Evolutionary conservation across 768 basidiomycete species (phyloP).

Genomic region (Naematelia encephala): DNA sequence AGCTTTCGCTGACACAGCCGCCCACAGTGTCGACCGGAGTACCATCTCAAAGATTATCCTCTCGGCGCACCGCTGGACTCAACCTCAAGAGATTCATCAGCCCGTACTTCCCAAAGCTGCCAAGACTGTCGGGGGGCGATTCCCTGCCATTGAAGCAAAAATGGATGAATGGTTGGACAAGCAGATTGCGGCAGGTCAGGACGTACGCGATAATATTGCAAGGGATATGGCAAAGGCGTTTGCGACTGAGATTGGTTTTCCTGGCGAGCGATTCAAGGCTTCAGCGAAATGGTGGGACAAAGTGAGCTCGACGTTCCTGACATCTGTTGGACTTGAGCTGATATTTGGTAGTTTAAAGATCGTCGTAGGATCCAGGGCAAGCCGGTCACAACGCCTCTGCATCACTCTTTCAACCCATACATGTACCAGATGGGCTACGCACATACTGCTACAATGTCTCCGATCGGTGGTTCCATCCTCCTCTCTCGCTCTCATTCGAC

Average conservation of each 20-base stretch:
- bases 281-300: slow-evolving; percentile 50
- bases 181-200: slow-evolving; percentile 39
- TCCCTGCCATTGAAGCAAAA: slow-evolving; percentile 45
- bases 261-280: slow-evolving; percentile 47
- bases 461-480: slow-evolving; percentile 17
- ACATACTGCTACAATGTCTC: slow-evolving; percentile 11
- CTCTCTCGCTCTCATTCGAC: slow-evolving; percentile 39
- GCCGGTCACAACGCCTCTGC: slow-evolving; percentile 25
- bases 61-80: slow-evolving; percentile 44
- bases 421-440: slow-evolving; percentile 9
- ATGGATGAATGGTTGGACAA: slow-evolving; percentile 49
- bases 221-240: slow-evolving; percentile 45
- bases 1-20: slow-evolving; percentile 5
- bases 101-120: slow-evolving; percentile 29
- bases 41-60: slow-evolving; percentile 49
- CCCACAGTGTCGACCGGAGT: slow-evolving; percentile 44
- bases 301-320: slow-evolving; percentile 13
- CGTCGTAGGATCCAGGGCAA: slow-evolving; percentile 39
- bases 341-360: slow-evolving; percentile 45
- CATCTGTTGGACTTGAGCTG: slow-evolving; percentile 9
- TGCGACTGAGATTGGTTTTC: slow-evolving; percentile 42
- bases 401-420: slow-evolving; percentile 22
- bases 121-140: slow-evolving; percentile 41
- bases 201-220: slow-evolving; percentile 42
- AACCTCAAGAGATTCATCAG: slow-evolving; percentile 33